These are phyloP conservation scores for Tinospora cordifolia DNA, from an alignment of 164 flowering plant species.

Conservation along the genomic window DNA sequence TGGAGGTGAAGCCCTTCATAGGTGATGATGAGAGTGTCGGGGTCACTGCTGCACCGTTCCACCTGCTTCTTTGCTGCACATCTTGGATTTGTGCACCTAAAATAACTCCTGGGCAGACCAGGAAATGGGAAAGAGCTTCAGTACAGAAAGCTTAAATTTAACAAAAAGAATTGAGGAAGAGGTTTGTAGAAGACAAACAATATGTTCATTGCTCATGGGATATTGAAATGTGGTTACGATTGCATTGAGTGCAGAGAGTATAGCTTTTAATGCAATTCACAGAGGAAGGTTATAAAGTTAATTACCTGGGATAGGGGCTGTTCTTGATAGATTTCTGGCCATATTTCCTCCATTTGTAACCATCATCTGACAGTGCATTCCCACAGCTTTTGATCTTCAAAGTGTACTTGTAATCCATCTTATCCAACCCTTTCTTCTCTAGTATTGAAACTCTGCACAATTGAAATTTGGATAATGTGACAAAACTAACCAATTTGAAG, in stretches of 20 bases:
- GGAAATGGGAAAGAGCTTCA: background rate
- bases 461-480: background rate
- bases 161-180: background rate
- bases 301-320: conserved; percentile 74
- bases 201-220: background rate
- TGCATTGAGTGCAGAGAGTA: too few relatives aligned
- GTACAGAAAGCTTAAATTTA: background rate
- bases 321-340: conserved; percentile 94
- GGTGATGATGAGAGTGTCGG: conserved; percentile 68
- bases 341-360: conserved; percentile 94
- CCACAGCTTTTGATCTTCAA: conserved; percentile 58
- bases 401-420: conserved; percentile 62
- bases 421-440: conserved; percentile 36
- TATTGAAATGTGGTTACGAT: background rate
- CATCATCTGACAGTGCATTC: conserved; percentile 67
- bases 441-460: conserved; percentile 33
- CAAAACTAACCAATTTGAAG: background rate
- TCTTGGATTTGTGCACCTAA: conserved; percentile 84
- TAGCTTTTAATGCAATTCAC: too few relatives aligned
- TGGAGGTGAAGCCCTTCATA: conserved; percentile 97
- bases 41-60: conserved; percentile 67
- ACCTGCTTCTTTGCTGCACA: conserved; percentile 92
- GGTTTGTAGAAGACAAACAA: too few relatives aligned
- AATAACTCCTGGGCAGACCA: conserved; percentile 60
- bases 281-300: background rate